Base-by-base conservation (phyloP, 306 rosid genomes). In the Prunus mira region DNA sequence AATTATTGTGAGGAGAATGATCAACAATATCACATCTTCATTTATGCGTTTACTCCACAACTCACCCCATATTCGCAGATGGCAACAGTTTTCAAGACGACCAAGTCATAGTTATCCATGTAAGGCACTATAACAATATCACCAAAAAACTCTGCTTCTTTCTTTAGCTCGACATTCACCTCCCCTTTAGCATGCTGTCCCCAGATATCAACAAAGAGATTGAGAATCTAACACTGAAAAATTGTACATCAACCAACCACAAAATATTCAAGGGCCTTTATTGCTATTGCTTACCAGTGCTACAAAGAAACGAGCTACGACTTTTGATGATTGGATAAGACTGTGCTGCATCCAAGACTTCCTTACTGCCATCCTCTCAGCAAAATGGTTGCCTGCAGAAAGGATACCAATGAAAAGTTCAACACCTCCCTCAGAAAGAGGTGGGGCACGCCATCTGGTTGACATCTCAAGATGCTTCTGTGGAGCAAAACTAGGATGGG, bases 361-460 rank as follows among this genome's bases (percentile, higher is more conserved):
- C 84, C 99, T 89, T 12, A 81, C 90, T 10, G 99, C 97, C 99
- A 95, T 95, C 76, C 99, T 83, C 88, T 95, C 99, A 0, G 96
- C 91, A 64, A 95, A 95, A 87, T 95, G 98, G 85, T 92, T 95
- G 71, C 98, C 98, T 68, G 99, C 99, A 30, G 99, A 95, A 69
- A 95, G 99, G 73, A 95, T 84, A 52, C 99, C 99, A 9, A 95
- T 74, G 71, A 95, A 90, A 80, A 95, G 81, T 43, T 90, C 93
- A 43, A 88, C 89, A 4, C 82, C 87, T 17, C 75, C 81, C 49
- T 51, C 71, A 58, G 89, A 88, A 82, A 88, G 85, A 32, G 79
- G 78, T 0, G 93, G 97, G 56, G 99, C 92, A 30, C 76, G 64
- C 99, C 97, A 95, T 71, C 73, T 88, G 60, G 84, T 76, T 61